A percentile compares a stretch with the other conserved stretches of the same genome.
Conservation (phyloP, 192 early-diverging fungal genomes). For the Geranomyces michiganensis region DNA sequence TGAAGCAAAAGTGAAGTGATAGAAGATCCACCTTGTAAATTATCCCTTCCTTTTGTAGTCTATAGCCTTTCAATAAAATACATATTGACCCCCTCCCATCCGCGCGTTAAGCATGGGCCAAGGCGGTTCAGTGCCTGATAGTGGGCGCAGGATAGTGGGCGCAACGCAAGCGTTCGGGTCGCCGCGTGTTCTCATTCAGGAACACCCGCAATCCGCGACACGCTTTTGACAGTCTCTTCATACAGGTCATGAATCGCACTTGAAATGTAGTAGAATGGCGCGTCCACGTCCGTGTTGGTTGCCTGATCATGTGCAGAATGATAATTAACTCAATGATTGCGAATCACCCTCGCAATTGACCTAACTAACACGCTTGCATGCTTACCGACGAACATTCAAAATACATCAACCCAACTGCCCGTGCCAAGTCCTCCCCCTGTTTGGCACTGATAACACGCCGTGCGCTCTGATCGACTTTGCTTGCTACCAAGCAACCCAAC, state of each 20-base stretch:
- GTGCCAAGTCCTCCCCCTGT: conserved; percentile 54
- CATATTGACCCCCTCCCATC: no score
- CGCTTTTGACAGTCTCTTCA: conserved; percentile 13
- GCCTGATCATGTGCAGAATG: no score
- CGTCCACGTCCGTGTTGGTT: conserved; percentile 49
- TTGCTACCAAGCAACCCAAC: conserved; percentile 53
- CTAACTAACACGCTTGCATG: no score
- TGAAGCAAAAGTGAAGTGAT: no score
- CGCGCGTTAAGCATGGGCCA: no score
- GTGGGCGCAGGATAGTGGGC: no score
- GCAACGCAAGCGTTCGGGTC: background rate
- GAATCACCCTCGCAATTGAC: no score
- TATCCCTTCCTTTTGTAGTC: no score
- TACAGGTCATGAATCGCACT: conserved; percentile 41
- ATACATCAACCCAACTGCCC: conserved; percentile 40
- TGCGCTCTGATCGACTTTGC: conserved; percentile 45
- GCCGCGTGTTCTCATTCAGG: background rate
- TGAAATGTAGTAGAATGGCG: conserved; percentile 56
- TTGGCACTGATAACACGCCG: conserved; percentile 40
- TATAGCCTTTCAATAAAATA: no score
- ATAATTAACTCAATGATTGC: no score
- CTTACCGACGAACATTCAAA: conserved; percentile 57
- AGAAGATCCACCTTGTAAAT: no score
- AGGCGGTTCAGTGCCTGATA: no score
- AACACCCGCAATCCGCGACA: conserved; percentile 1